Percentiles rank a stretch among this genome's conserved stretches.
phyloP scores from a whole-genome alignment of 1,284 basidiomycete species.

The Albatrellus sp. region DNA sequence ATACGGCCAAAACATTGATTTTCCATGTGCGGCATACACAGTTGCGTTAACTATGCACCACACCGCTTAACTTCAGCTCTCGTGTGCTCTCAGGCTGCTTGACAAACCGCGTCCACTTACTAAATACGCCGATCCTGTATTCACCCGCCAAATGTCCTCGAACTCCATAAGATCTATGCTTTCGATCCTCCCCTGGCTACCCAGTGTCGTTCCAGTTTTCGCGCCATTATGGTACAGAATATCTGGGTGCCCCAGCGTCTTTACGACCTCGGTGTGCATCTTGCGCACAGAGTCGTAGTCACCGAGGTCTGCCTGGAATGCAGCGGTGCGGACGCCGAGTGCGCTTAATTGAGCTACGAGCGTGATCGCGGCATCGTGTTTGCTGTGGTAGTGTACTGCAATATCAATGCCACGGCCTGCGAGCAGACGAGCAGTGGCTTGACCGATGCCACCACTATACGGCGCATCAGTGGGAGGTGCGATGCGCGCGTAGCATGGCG shows the following conservation, averaged over 20 bases:
- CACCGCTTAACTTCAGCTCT: neutral
- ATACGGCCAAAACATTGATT: constrained; percentile 35
- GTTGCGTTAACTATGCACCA: constrained; percentile 29
- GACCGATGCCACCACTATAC: constrained; percentile 38
- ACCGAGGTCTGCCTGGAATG: constrained; percentile 35
- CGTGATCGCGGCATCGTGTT: constrained; percentile 21
- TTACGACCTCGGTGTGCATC: constrained; percentile 30
- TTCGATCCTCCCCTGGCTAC: constrained; percentile 32
- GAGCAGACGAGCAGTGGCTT: constrained; percentile 32
- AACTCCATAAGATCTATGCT: constrained; percentile 31
- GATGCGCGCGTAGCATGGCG: neutral
- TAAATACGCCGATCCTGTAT: constrained; percentile 33
- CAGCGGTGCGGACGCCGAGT: constrained; percentile 22
- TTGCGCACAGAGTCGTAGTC: constrained; percentile 30
- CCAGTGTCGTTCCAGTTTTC: constrained; percentile 27
- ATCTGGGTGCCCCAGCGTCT: constrained; percentile 32
- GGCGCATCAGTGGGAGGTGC: neutral
- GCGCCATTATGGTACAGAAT: constrained; percentile 43
- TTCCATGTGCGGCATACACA: constrained; percentile 39
- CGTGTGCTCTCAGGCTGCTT: neutral
- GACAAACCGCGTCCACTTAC: constrained; percentile 13
- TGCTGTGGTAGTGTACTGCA: constrained; percentile 36
- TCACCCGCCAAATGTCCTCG: constrained; percentile 35
- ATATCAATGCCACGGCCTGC: constrained; percentile 34
- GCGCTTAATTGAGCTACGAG: constrained; percentile 25